Percentiles rank a stretch among this genome's conserved stretches.
phyloP scores from a whole-genome alignment of 1,284 basidiomycete species.

The Leccinum pachyderme region DNA sequence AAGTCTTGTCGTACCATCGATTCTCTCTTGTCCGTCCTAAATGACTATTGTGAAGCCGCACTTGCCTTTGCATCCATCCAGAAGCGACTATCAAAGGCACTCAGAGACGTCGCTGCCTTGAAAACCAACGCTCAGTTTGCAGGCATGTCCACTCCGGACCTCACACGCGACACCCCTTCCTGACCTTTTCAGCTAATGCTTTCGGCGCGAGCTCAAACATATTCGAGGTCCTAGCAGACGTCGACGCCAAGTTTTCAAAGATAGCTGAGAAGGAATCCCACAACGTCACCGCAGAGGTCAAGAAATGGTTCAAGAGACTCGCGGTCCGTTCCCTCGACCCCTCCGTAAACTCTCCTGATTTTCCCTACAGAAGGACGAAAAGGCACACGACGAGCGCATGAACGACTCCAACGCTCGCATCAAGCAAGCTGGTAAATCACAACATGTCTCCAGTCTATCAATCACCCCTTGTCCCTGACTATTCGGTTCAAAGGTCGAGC shows the following conservation, averaged over 20 bases:
- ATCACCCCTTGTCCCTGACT: constrained; percentile 6
- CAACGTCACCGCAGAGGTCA: constrained; percentile 60
- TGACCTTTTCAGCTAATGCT: constrained; percentile 51
- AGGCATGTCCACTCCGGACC: constrained; percentile 41
- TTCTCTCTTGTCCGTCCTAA: constrained; percentile 59
- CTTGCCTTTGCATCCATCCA: constrained; percentile 60
- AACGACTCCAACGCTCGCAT: constrained; percentile 68
- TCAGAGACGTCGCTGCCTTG: constrained; percentile 59
- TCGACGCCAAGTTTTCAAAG: constrained; percentile 72
- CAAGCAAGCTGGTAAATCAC: constrained; percentile 64
- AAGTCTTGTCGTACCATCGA: constrained; percentile 77
- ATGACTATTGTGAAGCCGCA: constrained; percentile 71
- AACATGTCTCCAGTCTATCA: neutral
- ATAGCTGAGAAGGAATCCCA: constrained; percentile 73
- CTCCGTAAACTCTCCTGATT: constrained; percentile 2
- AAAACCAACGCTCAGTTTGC: constrained; percentile 63
- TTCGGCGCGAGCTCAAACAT: constrained; percentile 60
- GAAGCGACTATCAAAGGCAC: constrained; percentile 69
- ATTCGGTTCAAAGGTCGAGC: constrained; percentile 45
- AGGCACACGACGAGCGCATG: constrained; percentile 68
- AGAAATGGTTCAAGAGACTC: constrained; percentile 82
- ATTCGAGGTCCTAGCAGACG: constrained; percentile 66
- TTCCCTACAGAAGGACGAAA: constrained; percentile 68
- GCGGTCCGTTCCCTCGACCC: constrained; percentile 43
- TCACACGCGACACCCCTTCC: neutral